A percentile compares a stretch with the other conserved stretches of the same genome.
These are phyloP conservation scores for Zymoseptoria pseudotritici DNA, from an alignment of 2,329 filamentous ascomycete species.

Conservation along the genomic window DNA sequence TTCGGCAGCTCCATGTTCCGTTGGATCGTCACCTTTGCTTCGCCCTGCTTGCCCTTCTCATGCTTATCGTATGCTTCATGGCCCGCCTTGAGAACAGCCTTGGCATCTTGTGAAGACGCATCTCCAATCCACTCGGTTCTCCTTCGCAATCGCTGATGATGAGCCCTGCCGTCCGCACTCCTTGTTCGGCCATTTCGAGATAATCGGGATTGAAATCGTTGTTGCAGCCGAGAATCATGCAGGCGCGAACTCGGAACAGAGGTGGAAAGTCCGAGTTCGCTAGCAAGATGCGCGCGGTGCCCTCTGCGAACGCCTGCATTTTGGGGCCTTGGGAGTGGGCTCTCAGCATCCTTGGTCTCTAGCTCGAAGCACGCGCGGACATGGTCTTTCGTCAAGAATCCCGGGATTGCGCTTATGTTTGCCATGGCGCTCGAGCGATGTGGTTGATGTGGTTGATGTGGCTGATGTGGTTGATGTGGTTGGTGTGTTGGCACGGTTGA, in stretches of 20 bases:
- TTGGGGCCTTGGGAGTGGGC: neutral
- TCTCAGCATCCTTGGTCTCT: neutral
- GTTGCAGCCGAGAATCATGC: constrained; percentile 3
- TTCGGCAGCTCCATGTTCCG: neutral
- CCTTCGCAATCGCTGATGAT: neutral
- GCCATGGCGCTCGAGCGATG: neutral
- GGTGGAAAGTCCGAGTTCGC: constrained; percentile 2
- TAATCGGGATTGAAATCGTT: neutral
- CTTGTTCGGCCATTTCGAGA: constrained; percentile 7
- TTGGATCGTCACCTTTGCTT: neutral
- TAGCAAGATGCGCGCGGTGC: constrained; percentile 4
- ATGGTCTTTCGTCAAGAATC: neutral
- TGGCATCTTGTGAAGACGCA: neutral
- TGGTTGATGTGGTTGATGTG: neutral
- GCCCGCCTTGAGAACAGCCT: neutral
- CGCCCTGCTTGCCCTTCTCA: neutral
- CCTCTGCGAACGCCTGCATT: neutral
- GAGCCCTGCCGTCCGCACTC: neutral
- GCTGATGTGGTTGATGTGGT: neutral
- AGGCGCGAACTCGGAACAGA: constrained; percentile 3
- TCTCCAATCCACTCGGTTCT: neutral
- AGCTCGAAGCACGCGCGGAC: neutral
- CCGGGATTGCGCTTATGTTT: neutral
- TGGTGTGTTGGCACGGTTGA: neutral
- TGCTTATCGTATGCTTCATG: neutral